Conservation (phyloP, 2,329 filamentous ascomycete species). For the Botrytis fragariae region DNA sequence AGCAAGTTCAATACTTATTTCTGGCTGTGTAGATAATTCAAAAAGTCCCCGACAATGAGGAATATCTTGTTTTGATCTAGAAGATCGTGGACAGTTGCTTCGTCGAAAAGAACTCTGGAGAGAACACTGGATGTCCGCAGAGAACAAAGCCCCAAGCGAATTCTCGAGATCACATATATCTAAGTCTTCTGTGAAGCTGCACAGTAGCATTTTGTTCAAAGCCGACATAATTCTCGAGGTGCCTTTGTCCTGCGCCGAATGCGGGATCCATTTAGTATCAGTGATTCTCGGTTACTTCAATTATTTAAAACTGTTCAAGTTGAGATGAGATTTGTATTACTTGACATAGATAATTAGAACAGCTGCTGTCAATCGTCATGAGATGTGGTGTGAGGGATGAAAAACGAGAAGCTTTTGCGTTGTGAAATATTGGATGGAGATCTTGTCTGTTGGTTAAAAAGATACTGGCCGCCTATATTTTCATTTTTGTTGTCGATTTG, state of each 20-base stretch:
- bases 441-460: background rate
- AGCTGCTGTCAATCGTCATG: background rate
- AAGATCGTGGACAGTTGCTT: background rate
- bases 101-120: background rate
- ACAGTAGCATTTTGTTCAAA: background rate
- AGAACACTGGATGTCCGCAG: background rate
- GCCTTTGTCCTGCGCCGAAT: background rate
- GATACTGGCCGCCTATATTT: background rate
- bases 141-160: background rate
- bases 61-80: background rate
- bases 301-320: background rate
- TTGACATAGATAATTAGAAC: rapidly evolving
- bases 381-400: background rate
- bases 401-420: background rate
- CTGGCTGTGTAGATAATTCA: too few relatives aligned
- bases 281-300: background rate
- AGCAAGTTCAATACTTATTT: background rate
- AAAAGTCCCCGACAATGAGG: background rate
- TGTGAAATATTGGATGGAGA: background rate
- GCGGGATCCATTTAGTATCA: background rate
- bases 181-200: background rate
- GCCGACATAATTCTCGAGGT: background rate
- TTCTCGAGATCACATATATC: background rate
- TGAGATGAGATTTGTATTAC: background rate
- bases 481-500: background rate